Evolutionary conservation across 2,329 filamentous ascomycete genomes (phyloP).

Genomic region (Cladorrhinum sp.): DNA sequence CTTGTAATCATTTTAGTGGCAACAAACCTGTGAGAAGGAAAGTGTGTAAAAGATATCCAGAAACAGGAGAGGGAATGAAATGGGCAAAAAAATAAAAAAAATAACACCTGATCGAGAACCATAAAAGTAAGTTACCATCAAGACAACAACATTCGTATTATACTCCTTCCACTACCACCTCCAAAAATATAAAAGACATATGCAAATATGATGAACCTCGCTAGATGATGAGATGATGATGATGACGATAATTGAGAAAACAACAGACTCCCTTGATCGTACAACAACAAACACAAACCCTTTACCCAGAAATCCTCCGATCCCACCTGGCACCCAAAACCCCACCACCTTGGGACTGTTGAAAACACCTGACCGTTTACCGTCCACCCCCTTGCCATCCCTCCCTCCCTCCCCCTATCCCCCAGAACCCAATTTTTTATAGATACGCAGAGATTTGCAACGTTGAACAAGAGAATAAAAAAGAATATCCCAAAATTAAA

Average conservation of each 20-base stretch:
- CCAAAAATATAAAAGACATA: background rate
- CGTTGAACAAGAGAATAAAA: background rate
- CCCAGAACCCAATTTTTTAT: background rate
- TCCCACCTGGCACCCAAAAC: background rate
- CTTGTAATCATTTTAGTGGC: too few relatives aligned
- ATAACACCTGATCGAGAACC: too few relatives aligned
- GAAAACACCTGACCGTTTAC: background rate
- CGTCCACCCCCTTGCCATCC: background rate
- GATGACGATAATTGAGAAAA: background rate
- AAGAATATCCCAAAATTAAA: background rate
- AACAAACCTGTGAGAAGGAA: too few relatives aligned
- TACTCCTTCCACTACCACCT: background rate
- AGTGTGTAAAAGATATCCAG: too few relatives aligned
- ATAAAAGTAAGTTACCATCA: background rate
- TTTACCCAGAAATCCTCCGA: background rate
- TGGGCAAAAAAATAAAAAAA: background rate
- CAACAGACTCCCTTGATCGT: background rate
- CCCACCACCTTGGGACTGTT: background rate
- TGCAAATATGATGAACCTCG: background rate
- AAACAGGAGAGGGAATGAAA: background rate
- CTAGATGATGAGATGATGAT: background rate
- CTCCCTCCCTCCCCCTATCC: background rate
- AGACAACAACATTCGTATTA: background rate
- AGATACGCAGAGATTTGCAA: background rate
- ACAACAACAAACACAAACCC: background rate